Percentiles rank a stretch among this genome's conserved stretches.
phyloP scores from a whole-genome alignment of 2,329 filamentous ascomycete species.

The Xylariaceae sp. region DNA sequence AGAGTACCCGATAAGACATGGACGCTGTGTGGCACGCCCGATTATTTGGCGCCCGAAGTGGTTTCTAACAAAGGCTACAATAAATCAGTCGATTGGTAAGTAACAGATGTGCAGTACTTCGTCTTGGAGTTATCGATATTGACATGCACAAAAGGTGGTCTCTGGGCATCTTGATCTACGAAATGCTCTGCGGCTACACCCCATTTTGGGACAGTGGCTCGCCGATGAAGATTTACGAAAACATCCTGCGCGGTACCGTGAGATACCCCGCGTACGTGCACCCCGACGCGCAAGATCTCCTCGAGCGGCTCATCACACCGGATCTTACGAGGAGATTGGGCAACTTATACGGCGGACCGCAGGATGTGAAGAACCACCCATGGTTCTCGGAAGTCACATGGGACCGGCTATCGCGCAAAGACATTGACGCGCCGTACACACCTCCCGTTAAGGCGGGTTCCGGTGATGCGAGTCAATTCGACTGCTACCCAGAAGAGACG shows the following conservation, averaged over 20 bases:
- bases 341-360: conserved; percentile 83
- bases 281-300: conserved; percentile 84
- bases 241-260: conserved; percentile 90
- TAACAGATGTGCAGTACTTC: conserved; percentile 21
- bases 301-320: conserved; percentile 87
- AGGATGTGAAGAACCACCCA: conserved; percentile 89
- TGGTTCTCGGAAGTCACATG: conserved; percentile 99
- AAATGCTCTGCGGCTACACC: conserved; percentile 98
- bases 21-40: conserved; percentile 95
- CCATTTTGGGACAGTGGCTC: conserved; percentile 98
- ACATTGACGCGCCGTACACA: conserved; percentile 97
- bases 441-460: conserved; percentile 90
- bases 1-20: conserved; percentile 98
- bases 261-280: conserved; percentile 97
- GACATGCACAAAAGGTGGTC: conserved; percentile 69
- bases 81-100: conserved; percentile 97
- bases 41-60: conserved; percentile 95
- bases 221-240: conserved; percentile 99
- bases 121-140: conserved; percentile 6
- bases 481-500: conserved; percentile 95
- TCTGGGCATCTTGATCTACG: conserved; percentile 94
- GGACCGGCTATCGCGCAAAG: conserved; percentile 89
- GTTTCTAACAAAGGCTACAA: conserved; percentile 99
- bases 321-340: conserved; percentile 93
- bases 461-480: conserved; percentile 94